Evolutionary conservation across 2,329 filamentous ascomycete genomes (phyloP), one percentile per base, ranked within the genome.

Genomic region (Chalaropsis ovoidea): DNA sequence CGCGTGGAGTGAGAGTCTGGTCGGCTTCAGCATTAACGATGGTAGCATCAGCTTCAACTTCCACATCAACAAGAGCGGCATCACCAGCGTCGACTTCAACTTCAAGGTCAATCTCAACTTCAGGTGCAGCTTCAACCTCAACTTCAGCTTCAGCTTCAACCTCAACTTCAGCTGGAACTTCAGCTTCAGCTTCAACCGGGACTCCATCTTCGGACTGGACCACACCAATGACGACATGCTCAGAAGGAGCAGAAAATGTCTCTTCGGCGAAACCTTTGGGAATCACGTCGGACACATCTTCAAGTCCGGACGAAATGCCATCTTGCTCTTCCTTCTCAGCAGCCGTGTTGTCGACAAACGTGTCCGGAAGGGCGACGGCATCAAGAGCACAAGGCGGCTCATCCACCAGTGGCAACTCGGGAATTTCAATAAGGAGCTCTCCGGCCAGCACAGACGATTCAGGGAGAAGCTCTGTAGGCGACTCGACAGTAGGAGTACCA

Each of bases 261-360:
- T 75, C 72, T 72, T 74, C 65, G 73, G 74, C 65, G 71, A 73
- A 66, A 72, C 72, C 64, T 73, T 75, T 67, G 74, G 74, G 62
- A 69, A 70, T 49, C 72, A 73, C 63, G 70, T 72, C 22, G 66
- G 67, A 39, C 17, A 39, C 47, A 41, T 35, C 10, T 22, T 64
- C 47, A 43, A 42, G 19, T 19, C 24, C 47, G 5, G 43, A 19
- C 3, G 17, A 10, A 1, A 19, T 8, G 15, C 43, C 10, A 19
- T 47, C n/a, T 5, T n/a, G 15, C 5, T n/a, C 8, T 47, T 47
- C 15, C 4, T 17, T n/a, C 15, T 19, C 43, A 19, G n/a, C 4
- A 19, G 10, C 43, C 3, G 15, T 19, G 43, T 47, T 19, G 43
- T n/a, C 10, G 7, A 42, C 24, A 6, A 39, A 3, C 11, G 7